Evolutionary conservation across 2,329 filamentous ascomycete genomes (phyloP).

Genomic region (Pseudovirgaria hyperparasitica): DNA sequence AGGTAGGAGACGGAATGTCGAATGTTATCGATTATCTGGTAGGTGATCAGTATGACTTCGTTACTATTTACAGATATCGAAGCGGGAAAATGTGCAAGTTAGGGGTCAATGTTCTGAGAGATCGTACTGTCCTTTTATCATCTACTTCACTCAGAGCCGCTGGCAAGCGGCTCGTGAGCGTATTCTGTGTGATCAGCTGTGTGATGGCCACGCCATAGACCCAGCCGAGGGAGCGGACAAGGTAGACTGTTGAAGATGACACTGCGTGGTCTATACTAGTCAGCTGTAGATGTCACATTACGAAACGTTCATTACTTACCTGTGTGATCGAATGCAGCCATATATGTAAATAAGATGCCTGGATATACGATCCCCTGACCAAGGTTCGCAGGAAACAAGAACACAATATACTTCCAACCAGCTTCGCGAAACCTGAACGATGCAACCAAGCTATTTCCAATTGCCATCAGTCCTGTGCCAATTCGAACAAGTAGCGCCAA

Average conservation of each 20-base stretch:
- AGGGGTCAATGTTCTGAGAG: constrained; percentile 2
- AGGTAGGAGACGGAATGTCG: constrained; percentile 48
- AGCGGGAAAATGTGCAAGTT: not conserved
- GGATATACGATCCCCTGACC: constrained; percentile 36
- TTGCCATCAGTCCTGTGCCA: constrained; percentile 30
- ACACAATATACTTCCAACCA: constrained; percentile 33
- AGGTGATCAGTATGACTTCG: not conserved
- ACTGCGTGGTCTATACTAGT: constrained; percentile 45
- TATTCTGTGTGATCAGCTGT: constrained; percentile 50
- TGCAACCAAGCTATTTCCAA: constrained; percentile 30
- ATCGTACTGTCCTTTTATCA: constrained; percentile 45
- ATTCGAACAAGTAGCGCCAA: constrained; percentile 27
- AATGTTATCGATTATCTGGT: constrained; percentile 47
- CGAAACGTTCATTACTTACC: constrained; percentile 28
- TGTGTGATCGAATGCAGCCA: constrained; percentile 49
- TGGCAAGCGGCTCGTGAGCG: constrained; percentile 41
- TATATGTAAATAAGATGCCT: constrained; percentile 44
- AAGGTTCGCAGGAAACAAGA: constrained; percentile 32
- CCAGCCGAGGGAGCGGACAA: constrained; percentile 49
- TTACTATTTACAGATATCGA: not conserved
- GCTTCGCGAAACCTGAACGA: constrained; percentile 28
- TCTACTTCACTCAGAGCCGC: constrained; percentile 41
- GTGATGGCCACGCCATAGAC: constrained; percentile 53
- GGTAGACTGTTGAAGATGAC: constrained; percentile 48
- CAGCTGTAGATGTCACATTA: not conserved